Evolutionary conservation across 208 protist species (phyloP).

Genomic region (Trypanosoma lewisi): DNA sequence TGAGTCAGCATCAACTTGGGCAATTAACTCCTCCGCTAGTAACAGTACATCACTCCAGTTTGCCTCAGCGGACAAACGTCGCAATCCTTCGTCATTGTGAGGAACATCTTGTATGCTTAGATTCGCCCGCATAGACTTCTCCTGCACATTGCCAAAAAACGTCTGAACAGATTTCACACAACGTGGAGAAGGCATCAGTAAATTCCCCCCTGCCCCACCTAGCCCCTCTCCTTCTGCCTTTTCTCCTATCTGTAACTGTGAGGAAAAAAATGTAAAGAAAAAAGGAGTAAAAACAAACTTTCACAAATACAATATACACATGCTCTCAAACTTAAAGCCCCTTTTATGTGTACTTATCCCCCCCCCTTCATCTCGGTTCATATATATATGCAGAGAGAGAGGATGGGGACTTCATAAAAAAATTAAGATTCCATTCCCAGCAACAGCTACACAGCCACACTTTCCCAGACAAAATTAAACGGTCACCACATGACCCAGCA

Average conservation of each 20-base stretch:
- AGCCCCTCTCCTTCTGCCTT: not conserved
- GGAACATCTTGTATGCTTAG: slow-evolving; percentile 32
- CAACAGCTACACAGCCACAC: too few relatives aligned
- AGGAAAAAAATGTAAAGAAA: slow-evolving; percentile 8
- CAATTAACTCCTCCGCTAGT: slow-evolving; percentile 56
- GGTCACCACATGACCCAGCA: too few relatives aligned
- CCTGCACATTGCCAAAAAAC: slow-evolving; percentile 19
- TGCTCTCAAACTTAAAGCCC: not conserved
- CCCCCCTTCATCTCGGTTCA: too few relatives aligned
- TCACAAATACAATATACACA: not conserved
- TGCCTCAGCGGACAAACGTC: slow-evolving; percentile 50
- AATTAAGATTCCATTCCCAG: too few relatives aligned
- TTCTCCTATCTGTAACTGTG: not conserved
- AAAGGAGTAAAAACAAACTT: slow-evolving; percentile 20
- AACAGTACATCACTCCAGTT: slow-evolving; percentile 67
- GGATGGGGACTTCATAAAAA: too few relatives aligned
- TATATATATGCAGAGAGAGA: too few relatives aligned
- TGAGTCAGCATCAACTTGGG: slow-evolving; percentile 25
- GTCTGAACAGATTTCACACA: slow-evolving; percentile 3
- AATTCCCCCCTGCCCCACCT: not conserved
- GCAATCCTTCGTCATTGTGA: slow-evolving; percentile 55
- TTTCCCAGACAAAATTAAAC: too few relatives aligned
- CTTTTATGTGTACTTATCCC: too few relatives aligned
- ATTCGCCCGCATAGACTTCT: slow-evolving; percentile 8
- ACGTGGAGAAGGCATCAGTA: slow-evolving; percentile 14